Conservation (phyloP, 352 stramenopile species). For the Aphanomyces invadans region DNA sequence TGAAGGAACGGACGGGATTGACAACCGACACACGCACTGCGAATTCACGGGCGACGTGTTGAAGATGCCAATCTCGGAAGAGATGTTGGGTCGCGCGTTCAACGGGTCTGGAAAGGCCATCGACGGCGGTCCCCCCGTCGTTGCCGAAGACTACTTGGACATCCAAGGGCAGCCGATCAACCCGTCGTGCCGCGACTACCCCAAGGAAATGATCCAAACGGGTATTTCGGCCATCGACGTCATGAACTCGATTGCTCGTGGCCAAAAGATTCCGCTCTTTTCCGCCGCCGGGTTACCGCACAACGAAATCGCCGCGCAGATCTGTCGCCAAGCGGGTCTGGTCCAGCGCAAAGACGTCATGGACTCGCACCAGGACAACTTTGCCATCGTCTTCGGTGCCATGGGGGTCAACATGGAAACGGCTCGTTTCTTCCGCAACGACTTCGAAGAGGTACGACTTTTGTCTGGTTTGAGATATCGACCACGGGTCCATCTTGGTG, state of each 20-base stretch:
- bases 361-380: slow-evolving; percentile 99
- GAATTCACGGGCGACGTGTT: slow-evolving; percentile 99
- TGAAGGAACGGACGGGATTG: slow-evolving; percentile 97
- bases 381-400: slow-evolving; percentile 98
- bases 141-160: slow-evolving; percentile 98
- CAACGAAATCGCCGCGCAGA: slow-evolving; percentile 99
- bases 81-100: slow-evolving; percentile 97
- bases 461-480: slow-evolving; percentile 20
- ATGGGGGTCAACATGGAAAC: slow-evolving; percentile 99
- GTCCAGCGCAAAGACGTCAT: slow-evolving; percentile 98
- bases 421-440: slow-evolving; percentile 92
- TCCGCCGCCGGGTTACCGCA: slow-evolving; percentile 97
- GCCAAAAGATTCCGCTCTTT: slow-evolving; percentile 99
- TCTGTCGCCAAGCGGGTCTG: slow-evolving; percentile 97
- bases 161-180: slow-evolving; percentile 99
- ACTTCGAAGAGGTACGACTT: slow-evolving; percentile 86
- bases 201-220: slow-evolving; percentile 99
- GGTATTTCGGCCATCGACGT: slow-evolving; percentile 99
- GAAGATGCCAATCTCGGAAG: slow-evolving; percentile 98
- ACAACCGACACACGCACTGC: slow-evolving; percentile 97
- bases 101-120: slow-evolving; percentile 98
- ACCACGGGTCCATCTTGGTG: too few species aligned
- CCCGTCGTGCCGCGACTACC: slow-evolving; percentile 97
- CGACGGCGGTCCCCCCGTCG: slow-evolving; percentile 93
- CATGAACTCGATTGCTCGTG: slow-evolving; percentile 99